Percentiles rank a stretch among this genome's conserved stretches.
These are phyloP conservation scores for Jackrogersella multiformis DNA, from an alignment of 495 filamentous ascomycete species.

Conservation along the genomic window DNA sequence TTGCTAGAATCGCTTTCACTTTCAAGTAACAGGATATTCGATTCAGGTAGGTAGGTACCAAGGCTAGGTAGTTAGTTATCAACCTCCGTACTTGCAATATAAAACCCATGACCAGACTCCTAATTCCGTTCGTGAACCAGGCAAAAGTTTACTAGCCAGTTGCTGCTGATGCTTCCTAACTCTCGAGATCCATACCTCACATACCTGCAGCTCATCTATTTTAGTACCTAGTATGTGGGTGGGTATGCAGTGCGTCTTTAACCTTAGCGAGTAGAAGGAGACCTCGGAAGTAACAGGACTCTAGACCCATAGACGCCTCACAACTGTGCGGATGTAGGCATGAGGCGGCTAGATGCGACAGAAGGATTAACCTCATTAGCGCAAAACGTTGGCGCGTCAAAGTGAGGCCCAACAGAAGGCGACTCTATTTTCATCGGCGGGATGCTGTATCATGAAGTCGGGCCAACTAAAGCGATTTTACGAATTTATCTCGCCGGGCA, in stretches of 20 bases:
- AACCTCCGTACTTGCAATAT: no score
- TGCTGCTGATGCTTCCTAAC: no score
- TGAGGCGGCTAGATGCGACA: conserved; percentile 5
- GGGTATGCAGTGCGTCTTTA: neutral
- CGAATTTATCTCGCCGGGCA: neutral
- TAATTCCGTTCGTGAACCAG: no score
- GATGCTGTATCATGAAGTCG: neutral
- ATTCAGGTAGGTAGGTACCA: no score
- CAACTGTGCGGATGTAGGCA: neutral
- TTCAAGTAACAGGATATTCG: no score
- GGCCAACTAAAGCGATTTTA: neutral
- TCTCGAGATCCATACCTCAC: neutral
- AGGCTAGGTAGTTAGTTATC: no score
- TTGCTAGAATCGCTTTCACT: no score
- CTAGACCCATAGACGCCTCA: neutral
- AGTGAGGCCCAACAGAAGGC: neutral
- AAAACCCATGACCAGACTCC: no score
- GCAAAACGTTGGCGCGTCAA: neutral
- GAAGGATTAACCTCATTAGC: neutral
- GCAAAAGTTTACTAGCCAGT: no score
- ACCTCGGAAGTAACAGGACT: neutral
- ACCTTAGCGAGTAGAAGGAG: neutral
- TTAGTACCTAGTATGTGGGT: neutral
- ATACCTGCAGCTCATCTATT: neutral
- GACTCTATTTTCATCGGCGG: neutral